Base-by-base conservation (phyloP, 495 filamentous ascomycete species). In the Trichoderma reesei region DNA sequence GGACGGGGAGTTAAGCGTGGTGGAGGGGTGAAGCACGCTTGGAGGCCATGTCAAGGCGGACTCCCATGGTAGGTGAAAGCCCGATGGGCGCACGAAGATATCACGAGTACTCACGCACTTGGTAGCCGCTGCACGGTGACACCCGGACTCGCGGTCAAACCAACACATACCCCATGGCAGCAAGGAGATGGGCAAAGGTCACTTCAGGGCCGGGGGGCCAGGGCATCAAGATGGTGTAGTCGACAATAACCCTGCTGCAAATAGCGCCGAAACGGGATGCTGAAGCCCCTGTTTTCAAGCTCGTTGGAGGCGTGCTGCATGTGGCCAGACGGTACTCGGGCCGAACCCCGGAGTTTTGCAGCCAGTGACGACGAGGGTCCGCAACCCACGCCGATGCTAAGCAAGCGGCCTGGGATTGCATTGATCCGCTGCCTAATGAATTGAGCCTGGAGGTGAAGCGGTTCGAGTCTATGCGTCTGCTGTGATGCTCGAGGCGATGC, bases 341-440 rank as follows among this genome's bases (percentile, higher is more conserved):
- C 51, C 51, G 51, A 56, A 56, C 51, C 51, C 51, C 51, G 51
- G 51, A 56, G 51, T 56, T 56, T 56, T 56, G 51, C 51, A 56
- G 51, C 51, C 51, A 56, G 20, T 56, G 31, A 34, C 51, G 11
- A 56, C 51, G 51, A 56, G 51, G 34, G 26, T 20, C 11, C 38
- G 38, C 38, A 26, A 26, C 26, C 26, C 26, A 26, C 20, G 46
- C 26, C n/a, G 26, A 9, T 54, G 51, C 51, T 33, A 56, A n/a
- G 14, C 51, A 13, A 11, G 34, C 26, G 51, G 10, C 9, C 51
- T 18, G 51, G 9, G 5, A 34, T 34, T 34, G 51, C 10, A 34
- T 34, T 34, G 51, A 31, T 56, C 31, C 51, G 51, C 18, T 34
- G 51, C 51, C 44, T 48, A 48, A 48, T 48, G 44, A 48, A 48